Base-by-base conservation (phyloP, 345 rosid genomes). In the Microthlaspi erraticum region DNA sequence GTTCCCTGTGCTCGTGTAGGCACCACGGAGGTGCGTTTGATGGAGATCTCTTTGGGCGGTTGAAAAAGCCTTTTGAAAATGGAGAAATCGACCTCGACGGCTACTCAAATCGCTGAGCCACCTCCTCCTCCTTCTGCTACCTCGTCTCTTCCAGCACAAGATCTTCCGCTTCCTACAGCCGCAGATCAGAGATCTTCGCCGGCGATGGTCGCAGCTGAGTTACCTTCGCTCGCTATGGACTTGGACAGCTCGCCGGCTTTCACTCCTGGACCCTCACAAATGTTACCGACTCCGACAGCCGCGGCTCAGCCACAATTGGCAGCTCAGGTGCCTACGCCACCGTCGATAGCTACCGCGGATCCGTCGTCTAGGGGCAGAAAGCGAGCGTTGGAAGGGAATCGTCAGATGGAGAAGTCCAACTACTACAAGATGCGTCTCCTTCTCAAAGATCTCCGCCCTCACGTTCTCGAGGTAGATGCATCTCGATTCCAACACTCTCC, bases 401-500 rank as follows among this genome's bases (percentile, higher is more conserved):
- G 34, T 37, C 77, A 70, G 60, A 29, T 81, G 38, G 85, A 79
- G 49, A 81, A 87, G 33, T 81, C 84, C 62, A 61, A 72, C 60
- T 83, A 82, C 85, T 81, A 68, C 84, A 87, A 85, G 82, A 79
- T 87, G 83, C 89, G 89, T 20, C 74, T 76, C 56, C 42, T 85
- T 60, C 70, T 87, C 57, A 81, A 70, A 39, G 89, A 85, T 59
- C 81, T 87, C 59, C 92, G 88, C 32, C 93, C 93, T 64, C 82
- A 80, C 48, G 60, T 87, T 63, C 60, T 85, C 62, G 85, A 87
- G 88, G 93, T 84, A 48, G 10, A 20, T 50, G 13, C 74, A 13
- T 7, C 2, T 1, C 9, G 3, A 50, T 18, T 61, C 7, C 7
- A 5, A 52, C 11, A 51, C 13, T 26, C 39, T n/a, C n/a, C n/a